Evolutionary conservation across 306 rosid genomes (phyloP).

Genomic region (Hippophae rhamnoides): DNA sequence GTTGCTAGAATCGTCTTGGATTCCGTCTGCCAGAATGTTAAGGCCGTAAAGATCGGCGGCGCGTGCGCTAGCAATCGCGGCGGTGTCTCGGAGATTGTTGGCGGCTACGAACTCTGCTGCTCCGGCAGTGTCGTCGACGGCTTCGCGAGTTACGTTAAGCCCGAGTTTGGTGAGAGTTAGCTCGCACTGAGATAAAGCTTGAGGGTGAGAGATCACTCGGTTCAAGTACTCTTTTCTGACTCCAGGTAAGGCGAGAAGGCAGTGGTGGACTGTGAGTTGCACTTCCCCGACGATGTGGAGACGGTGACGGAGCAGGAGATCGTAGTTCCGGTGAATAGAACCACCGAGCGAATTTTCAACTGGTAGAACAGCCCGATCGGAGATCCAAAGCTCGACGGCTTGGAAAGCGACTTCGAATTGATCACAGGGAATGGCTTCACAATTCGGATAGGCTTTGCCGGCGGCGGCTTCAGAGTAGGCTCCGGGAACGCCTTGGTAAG

Average conservation of each 20-base stretch:
- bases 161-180: conserved; percentile 68
- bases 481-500: conserved; percentile 94
- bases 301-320: conserved; percentile 92
- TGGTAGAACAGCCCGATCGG: conserved; percentile 87
- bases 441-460: conserved; percentile 81
- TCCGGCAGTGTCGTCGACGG: conserved; percentile 93
- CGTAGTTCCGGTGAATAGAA: conserved; percentile 89
- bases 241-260: conserved; percentile 81
- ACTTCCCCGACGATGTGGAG: conserved; percentile 98
- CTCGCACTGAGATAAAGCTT: conserved; percentile 86
- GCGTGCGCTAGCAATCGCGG: conserved; percentile 79
- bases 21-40: conserved; percentile 61
- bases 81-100: conserved; percentile 65
- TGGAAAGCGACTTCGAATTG: conserved; percentile 95
- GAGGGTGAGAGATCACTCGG: conserved; percentile 90
- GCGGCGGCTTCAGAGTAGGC: conserved; percentile 98
- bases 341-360: conserved; percentile 93
- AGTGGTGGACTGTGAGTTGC: conserved; percentile 87
- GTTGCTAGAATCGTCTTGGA: conserved; percentile 89
- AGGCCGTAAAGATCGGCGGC: conserved; percentile 83
- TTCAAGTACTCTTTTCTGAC: conserved; percentile 61
- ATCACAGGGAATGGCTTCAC: conserved; percentile 95
- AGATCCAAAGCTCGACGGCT: conserved; percentile 95
- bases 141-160: conserved; percentile 79
- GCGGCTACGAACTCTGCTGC: conserved; percentile 73